phyloP scores from a whole-genome alignment of 2,329 filamentous ascomycete genomes.

The Talaromyces sp. region DNA sequence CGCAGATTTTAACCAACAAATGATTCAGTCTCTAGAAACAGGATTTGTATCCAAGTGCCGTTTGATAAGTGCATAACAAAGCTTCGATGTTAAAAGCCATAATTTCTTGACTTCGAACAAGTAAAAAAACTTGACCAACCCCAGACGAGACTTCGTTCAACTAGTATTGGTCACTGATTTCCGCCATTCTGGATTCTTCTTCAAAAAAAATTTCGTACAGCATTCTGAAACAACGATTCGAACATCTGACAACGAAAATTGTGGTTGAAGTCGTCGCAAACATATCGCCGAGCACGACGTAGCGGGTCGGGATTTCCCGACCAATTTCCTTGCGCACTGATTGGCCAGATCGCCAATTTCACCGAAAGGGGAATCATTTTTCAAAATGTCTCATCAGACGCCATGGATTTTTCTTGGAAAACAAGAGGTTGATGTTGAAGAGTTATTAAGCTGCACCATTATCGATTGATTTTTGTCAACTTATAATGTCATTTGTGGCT shows the following conservation, averaged over 20 bases:
- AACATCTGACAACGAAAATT: neutral
- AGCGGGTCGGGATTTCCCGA: neutral
- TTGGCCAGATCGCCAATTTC: constrained; percentile 8
- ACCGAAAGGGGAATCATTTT: neutral
- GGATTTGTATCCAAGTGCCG: too few relatives aligned
- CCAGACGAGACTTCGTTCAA: too few relatives aligned
- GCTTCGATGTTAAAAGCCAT: too few relatives aligned
- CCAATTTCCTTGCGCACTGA: neutral
- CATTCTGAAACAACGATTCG: constrained; percentile 12
- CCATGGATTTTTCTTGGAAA: neutral
- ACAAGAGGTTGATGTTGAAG: neutral
- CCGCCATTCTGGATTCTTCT: too few relatives aligned
- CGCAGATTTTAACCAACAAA: too few relatives aligned
- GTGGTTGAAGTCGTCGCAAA: neutral
- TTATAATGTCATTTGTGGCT: neutral
- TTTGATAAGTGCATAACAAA: too few relatives aligned
- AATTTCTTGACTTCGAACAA: too few relatives aligned
- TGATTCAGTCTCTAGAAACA: too few relatives aligned
- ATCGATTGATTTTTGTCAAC: neutral
- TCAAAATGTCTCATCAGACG: neutral
- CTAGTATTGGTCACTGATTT: too few relatives aligned
- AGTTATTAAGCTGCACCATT: neutral
- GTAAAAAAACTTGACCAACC: too few relatives aligned
- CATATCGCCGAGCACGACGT: neutral
- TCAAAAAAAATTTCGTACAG: too few relatives aligned